Evolutionary conservation across 1,284 basidiomycete species (phyloP).

Genomic region (Amylostereum areolatum): DNA sequence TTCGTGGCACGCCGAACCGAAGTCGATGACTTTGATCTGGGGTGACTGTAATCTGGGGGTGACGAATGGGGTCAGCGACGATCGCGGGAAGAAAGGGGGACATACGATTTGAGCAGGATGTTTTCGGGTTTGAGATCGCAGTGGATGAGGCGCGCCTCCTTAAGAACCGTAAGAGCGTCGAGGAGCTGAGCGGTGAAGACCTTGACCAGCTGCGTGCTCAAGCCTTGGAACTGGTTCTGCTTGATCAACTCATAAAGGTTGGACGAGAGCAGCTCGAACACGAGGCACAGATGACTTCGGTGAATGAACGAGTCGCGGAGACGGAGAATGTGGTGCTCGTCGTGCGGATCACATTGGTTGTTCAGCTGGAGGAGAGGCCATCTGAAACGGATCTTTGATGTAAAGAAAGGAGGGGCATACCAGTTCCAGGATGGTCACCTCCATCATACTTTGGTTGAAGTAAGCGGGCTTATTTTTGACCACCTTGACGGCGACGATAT

Average conservation of each 20-base stretch:
- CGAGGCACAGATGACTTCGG: slow-evolving; percentile 92
- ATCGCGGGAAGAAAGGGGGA: slow-evolving; percentile 16
- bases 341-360: slow-evolving; percentile 86
- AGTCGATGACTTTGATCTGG: slow-evolving; percentile 99
- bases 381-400: neutral
- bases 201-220: slow-evolving; percentile 94
- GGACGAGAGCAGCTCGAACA: slow-evolving; percentile 95
- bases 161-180: slow-evolving; percentile 88
- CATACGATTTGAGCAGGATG: slow-evolving; percentile 89
- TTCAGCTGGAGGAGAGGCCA: slow-evolving; percentile 61
- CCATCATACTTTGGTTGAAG: slow-evolving; percentile 99
- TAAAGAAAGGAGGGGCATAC: slow-evolving; percentile 39
- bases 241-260: slow-evolving; percentile 99
- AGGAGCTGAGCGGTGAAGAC: slow-evolving; percentile 96
- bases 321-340: slow-evolving; percentile 95
- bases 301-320: slow-evolving; percentile 97
- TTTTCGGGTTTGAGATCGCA: slow-evolving; percentile 99
- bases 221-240: slow-evolving; percentile 98
- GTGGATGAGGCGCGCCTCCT: slow-evolving; percentile 94
- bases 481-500: slow-evolving; percentile 97
- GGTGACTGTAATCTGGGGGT: slow-evolving; percentile 83
- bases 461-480: slow-evolving; percentile 99
- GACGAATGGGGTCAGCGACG: slow-evolving; percentile 5
- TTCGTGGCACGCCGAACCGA: slow-evolving; percentile 98
- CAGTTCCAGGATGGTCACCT: slow-evolving; percentile 95